A percentile compares a stretch with the other conserved stretches of the same genome.
phyloP scores from a whole-genome alignment of 768 basidiomycete species.

The Amanita rubescens region DNA sequence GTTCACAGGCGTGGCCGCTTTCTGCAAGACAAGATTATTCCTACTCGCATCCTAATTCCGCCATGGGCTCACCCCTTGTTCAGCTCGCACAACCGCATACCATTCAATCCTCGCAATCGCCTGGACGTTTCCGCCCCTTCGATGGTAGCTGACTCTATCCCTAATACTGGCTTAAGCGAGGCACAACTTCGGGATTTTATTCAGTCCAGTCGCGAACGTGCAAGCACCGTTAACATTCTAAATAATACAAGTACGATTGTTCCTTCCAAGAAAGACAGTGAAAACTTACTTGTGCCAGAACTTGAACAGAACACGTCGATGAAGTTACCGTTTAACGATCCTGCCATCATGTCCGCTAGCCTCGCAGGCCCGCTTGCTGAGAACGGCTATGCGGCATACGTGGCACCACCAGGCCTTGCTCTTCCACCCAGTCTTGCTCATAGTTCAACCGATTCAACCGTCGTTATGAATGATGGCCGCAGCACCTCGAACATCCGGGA shows the following conservation, averaged over 20 bases:
- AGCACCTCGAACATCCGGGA: slow-evolving; percentile 22
- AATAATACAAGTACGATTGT: slow-evolving; percentile 16
- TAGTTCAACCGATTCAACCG: slow-evolving; percentile 15
- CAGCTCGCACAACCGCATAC: slow-evolving; percentile 39
- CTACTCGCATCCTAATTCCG: slow-evolving; percentile 29
- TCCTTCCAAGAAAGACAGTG: background rate
- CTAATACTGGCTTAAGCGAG: slow-evolving; percentile 49
- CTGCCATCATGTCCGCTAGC: slow-evolving; percentile 75
- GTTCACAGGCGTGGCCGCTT: slow-evolving; percentile 34
- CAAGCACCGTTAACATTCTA: slow-evolving; percentile 24
- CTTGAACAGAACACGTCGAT: slow-evolving; percentile 7
- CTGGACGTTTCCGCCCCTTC: slow-evolving; percentile 48
- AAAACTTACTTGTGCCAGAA: background rate
- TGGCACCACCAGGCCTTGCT: slow-evolving; percentile 64
- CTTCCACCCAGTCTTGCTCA: slow-evolving; percentile 29
- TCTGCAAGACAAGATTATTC: slow-evolving; percentile 33
- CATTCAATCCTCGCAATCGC: slow-evolving; percentile 25
- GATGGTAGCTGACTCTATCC: background rate
- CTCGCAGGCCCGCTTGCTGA: slow-evolving; percentile 35
- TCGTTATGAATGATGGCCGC: slow-evolving; percentile 15
- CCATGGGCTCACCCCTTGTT: slow-evolving; percentile 36
- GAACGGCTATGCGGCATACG: slow-evolving; percentile 29
- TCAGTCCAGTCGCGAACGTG: slow-evolving; percentile 58
- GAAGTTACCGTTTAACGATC: slow-evolving; percentile 57
- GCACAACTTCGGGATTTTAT: slow-evolving; percentile 74